These are phyloP conservation scores for Chlorella variabilis DNA, from an alignment of 163 green algal species.

Conservation along the genomic window DNA sequence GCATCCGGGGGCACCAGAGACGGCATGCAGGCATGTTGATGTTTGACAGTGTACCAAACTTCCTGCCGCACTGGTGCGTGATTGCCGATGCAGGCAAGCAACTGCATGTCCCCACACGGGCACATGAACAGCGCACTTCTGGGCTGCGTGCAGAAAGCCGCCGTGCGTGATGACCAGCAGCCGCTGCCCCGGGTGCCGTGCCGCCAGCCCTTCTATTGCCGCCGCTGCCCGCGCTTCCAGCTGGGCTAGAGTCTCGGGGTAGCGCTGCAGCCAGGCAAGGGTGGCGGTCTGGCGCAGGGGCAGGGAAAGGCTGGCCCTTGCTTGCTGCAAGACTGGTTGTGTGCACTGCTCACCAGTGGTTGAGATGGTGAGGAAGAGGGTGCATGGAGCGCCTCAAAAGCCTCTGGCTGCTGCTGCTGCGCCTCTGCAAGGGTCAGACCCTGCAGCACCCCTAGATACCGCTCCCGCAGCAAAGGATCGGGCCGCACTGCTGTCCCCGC, in stretches of 20 bases:
- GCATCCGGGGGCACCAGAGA: too few species aligned
- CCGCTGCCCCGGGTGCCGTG: constrained; percentile 26
- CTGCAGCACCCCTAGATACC: constrained; percentile 29
- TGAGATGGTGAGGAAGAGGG: not conserved
- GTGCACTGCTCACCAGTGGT: not conserved
- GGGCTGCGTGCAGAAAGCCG: constrained; percentile 20
- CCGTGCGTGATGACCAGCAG: constrained; percentile 35
- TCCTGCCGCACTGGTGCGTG: too few species aligned
- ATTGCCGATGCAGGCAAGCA: too few species aligned
- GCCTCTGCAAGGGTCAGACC: constrained; percentile 21
- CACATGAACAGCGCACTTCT: constrained; percentile 5
- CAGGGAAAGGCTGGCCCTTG: too few species aligned
- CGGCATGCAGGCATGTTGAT: too few species aligned
- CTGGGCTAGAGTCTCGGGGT: not conserved
- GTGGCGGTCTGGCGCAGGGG: too few species aligned
- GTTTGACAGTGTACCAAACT: too few species aligned
- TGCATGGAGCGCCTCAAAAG: not conserved
- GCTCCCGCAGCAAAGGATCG: constrained; percentile 20
- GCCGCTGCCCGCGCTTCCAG: constrained; percentile 2
- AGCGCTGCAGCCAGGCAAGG: not conserved
- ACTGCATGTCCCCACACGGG: too few species aligned
- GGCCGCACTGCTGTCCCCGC: not conserved
- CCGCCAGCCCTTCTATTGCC: constrained; percentile 22
- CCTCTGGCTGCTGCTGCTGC: not conserved
- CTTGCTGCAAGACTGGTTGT: not conserved